A percentile compares a stretch with the other conserved stretches of the same genome.
phyloP scores from a whole-genome alignment of 2,329 filamentous ascomycete genomes.

The Apiospora koreana region DNA sequence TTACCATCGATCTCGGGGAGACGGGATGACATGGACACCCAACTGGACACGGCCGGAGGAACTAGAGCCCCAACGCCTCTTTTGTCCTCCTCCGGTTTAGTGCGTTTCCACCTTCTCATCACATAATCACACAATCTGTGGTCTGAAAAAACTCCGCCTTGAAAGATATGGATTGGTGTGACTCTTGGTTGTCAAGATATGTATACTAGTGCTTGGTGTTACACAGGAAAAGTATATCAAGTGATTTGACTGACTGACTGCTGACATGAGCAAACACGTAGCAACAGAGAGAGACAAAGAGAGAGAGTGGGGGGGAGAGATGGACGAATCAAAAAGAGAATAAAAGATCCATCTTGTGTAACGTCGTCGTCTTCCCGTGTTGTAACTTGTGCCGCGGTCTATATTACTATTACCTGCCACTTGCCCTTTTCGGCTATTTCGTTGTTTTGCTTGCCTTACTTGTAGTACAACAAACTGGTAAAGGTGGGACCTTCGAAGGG shows the following conservation, averaged over 20 bases:
- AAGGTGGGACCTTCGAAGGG: not conserved
- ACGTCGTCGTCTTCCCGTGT: not conserved
- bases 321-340: not conserved
- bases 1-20: not conserved
- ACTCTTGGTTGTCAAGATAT: not conserved
- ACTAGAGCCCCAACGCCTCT: not conserved
- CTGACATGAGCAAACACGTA: not conserved
- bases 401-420: not conserved
- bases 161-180: not conserved
- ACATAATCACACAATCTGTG: not conserved
- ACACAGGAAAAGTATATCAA: not conserved
- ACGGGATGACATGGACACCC: not conserved
- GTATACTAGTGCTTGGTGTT: not conserved
- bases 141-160: not conserved
- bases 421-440: not conserved
- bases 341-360: not conserved
- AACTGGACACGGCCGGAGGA: not conserved
- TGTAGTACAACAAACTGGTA: no score
- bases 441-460: not conserved
- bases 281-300: not conserved
- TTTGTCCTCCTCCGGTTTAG: not conserved
- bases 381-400: not conserved
- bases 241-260: not conserved
- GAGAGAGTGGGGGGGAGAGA: not conserved
- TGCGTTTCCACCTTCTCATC: not conserved